Percentiles rank a stretch among this genome's conserved stretches.
These are phyloP conservation scores for Poronia punctata DNA, from an alignment of 495 filamentous ascomycete species.

Conservation along the genomic window DNA sequence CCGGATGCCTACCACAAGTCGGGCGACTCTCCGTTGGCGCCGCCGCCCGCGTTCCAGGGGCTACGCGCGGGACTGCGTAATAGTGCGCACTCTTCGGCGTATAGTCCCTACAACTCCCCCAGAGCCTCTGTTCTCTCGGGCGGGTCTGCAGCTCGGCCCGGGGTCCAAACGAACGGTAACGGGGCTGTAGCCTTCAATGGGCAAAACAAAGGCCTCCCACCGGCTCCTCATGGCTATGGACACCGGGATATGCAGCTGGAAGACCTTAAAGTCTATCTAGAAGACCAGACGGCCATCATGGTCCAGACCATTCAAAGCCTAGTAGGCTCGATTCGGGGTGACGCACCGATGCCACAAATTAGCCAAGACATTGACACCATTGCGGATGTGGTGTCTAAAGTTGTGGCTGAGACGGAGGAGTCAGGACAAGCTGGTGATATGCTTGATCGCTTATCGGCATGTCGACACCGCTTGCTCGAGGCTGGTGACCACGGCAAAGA, in stretches of 20 bases:
- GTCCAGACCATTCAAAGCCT: slow-evolving; percentile 78
- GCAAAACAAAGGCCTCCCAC: slow-evolving; percentile 29
- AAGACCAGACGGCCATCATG: slow-evolving; percentile 74
- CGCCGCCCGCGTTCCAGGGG: slow-evolving; percentile 45
- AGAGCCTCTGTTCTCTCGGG: slow-evolving; percentile 31
- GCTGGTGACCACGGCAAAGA: slow-evolving; percentile 59
- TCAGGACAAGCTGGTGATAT: slow-evolving; percentile 55
- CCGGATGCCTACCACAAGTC: slow-evolving; percentile 24
- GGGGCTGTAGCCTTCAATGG: slow-evolving; percentile 23
- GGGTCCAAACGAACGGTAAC: slow-evolving; percentile 24
- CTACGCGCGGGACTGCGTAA: slow-evolving; percentile 30
- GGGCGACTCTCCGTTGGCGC: slow-evolving; percentile 26
- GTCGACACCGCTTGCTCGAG: slow-evolving; percentile 57
- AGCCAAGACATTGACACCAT: slow-evolving; percentile 66
- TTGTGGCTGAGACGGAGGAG: slow-evolving; percentile 58
- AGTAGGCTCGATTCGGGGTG: slow-evolving; percentile 68
- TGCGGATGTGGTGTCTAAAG: slow-evolving; percentile 59
- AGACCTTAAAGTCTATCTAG: slow-evolving; percentile 73
- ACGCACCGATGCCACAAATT: slow-evolving; percentile 59
- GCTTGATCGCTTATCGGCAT: slow-evolving; percentile 54
- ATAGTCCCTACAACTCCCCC: slow-evolving; percentile 48
- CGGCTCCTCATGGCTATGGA: slow-evolving; percentile 23
- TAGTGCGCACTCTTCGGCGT: slow-evolving; percentile 47
- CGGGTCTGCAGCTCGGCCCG: slow-evolving; percentile 14
- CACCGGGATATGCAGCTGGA: slow-evolving; percentile 50